phyloP scores from a whole-genome alignment of 306 rosid species.

The Pterocarpus santalinus region DNA sequence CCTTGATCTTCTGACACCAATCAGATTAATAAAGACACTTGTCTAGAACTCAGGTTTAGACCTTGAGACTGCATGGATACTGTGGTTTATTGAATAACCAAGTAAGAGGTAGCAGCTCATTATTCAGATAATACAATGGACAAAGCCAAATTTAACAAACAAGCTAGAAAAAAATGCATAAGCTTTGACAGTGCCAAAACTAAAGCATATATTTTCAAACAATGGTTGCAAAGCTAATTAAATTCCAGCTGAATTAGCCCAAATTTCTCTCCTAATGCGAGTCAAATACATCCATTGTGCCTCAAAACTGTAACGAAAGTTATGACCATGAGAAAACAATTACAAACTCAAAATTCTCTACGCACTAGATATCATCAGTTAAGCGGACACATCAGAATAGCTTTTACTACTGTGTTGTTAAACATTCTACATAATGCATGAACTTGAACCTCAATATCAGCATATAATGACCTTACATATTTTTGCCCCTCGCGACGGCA shows the following conservation, averaged over 20 bases:
- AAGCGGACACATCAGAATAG: not conserved
- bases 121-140: constrained; percentile 11
- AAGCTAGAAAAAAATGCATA: not conserved
- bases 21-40: too few relatives aligned
- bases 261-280: constrained; percentile 6
- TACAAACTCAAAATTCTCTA: constrained; percentile 5
- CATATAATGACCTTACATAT: constrained; percentile 63
- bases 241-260: not conserved
- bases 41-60: too few relatives aligned
- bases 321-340: constrained; percentile 20
- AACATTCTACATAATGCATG: constrained; percentile 31
- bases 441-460: constrained; percentile 24
- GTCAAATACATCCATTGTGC: constrained; percentile 1
- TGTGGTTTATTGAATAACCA: too few relatives aligned
- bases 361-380: not conserved
- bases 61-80: too few relatives aligned
- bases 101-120: not conserved
- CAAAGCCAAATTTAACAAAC: constrained; percentile 36
- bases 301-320: constrained; percentile 9
- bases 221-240: constrained; percentile 10
- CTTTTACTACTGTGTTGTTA: not conserved
- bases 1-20: too few relatives aligned
- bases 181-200: constrained; percentile 1
- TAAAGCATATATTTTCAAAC: constrained; percentile 14
- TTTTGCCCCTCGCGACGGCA: constrained; percentile 67